Percentiles rank a stretch among this genome's conserved stretches.
Conservation (phyloP, 108 stramenopile genomes). For the Skeletonema grethae region DNA sequence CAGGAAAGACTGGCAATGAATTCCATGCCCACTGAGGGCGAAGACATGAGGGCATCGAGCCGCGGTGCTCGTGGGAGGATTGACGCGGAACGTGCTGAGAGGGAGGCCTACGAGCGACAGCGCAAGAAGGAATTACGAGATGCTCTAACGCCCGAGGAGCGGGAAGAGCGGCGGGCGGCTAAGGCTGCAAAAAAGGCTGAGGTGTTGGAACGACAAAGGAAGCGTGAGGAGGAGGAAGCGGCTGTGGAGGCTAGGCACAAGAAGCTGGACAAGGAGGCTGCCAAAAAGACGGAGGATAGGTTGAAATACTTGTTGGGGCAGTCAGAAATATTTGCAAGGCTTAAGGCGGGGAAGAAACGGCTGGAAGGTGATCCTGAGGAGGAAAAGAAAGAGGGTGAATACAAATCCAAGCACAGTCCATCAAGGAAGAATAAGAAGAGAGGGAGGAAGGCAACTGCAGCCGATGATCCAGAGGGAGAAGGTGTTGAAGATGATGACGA, state of each 20-base stretch:
- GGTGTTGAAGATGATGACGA: conserved; percentile 42
- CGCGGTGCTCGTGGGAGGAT: conserved; percentile 65
- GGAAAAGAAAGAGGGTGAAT: conserved; percentile 39
- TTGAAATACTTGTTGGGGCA: conserved; percentile 96
- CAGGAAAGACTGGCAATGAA: conserved; percentile 60
- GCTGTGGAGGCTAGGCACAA: conserved; percentile 63
- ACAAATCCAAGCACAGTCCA: conserved; percentile 26
- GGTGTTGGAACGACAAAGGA: conserved; percentile 62
- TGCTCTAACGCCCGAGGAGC: conserved; percentile 44
- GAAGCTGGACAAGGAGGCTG: conserved; percentile 76
- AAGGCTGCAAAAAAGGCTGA: conserved; percentile 59
- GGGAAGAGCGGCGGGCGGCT: conserved; percentile 49
- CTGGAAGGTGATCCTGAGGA: conserved; percentile 63
- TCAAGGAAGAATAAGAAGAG: conserved; percentile 31
- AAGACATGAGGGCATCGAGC: conserved; percentile 27
- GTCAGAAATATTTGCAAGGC: conserved; percentile 93
- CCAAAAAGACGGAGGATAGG: conserved; percentile 70
- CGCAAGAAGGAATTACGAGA: conserved; percentile 36
- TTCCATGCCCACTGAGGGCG: conserved; percentile 56
- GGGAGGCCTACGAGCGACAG: conserved; percentile 17
- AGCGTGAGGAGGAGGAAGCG: conserved; percentile 61
- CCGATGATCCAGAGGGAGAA: conserved; percentile 50
- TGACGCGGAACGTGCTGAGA: conserved; percentile 56
- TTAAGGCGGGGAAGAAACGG: conserved; percentile 45
- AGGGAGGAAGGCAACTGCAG: conserved; percentile 9